phyloP scores from a whole-genome alignment of 768 basidiomycete genomes.

The Mycena maculata region DNA sequence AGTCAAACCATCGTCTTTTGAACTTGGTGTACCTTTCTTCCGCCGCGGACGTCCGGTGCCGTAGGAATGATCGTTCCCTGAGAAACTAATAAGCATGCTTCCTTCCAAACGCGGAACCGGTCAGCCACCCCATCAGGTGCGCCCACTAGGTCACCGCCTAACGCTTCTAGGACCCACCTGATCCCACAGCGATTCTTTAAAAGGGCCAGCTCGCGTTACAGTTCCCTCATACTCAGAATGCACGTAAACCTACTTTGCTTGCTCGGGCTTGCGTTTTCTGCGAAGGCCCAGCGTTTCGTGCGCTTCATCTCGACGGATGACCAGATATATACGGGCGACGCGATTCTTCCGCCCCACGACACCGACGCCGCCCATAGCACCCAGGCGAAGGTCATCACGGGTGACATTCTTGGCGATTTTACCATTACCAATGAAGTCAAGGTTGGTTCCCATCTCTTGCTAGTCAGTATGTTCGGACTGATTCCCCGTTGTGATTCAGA shows the following conservation, averaged over 20 bases:
- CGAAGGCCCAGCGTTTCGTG: conserved; percentile 49
- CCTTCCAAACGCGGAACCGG: not conserved
- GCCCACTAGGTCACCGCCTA: not conserved
- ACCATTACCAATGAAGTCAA: conserved; percentile 49
- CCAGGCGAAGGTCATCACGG: conserved; percentile 46
- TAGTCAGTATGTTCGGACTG: not conserved
- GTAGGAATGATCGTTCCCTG: conserved; percentile 21
- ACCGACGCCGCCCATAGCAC: conserved; percentile 49
- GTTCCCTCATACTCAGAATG: conserved; percentile 23
- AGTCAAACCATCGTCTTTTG: no score
- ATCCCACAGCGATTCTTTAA: conserved; percentile 4
- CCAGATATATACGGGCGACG: conserved; percentile 53
- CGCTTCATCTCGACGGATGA: conserved; percentile 53
- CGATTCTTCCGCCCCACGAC: conserved; percentile 45
- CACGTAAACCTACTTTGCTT: conserved; percentile 27
- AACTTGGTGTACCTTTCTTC: no score
- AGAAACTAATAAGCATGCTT: not conserved
- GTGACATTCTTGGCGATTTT: conserved; percentile 52
- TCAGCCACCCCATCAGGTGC: conserved; percentile 16
- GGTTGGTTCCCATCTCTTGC: conserved; percentile 32
- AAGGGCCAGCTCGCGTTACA: not conserved
- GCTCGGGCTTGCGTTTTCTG: conserved; percentile 34
- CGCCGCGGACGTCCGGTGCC: conserved; percentile 8
- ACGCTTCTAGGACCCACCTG: not conserved
- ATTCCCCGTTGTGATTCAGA: conserved; percentile 31